phyloP scores from a whole-genome alignment of 768 basidiomycete species.

The Naganishia randhawae region DNA sequence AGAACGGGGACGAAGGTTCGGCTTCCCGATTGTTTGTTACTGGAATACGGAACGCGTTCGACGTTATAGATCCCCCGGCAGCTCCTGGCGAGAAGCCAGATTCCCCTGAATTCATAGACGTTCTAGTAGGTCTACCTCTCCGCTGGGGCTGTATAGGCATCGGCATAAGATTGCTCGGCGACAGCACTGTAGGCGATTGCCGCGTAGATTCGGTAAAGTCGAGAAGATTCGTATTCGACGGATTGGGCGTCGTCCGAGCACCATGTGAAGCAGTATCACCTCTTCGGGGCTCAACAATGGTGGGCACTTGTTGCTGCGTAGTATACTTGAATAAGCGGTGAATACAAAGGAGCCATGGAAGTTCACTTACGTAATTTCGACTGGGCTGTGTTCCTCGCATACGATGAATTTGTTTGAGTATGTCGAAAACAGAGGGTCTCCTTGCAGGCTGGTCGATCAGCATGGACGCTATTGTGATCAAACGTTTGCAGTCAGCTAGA shows the following conservation, averaged over 20 bases:
- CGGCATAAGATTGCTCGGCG: slow-evolving; percentile 25
- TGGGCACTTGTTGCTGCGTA: slow-evolving; percentile 12
- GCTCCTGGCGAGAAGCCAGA: not conserved
- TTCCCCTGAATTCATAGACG: not conserved
- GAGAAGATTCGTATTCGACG: slow-evolving; percentile 19
- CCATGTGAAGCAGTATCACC: slow-evolving; percentile 33
- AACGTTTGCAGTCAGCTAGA: not conserved
- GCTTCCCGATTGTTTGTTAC: not conserved
- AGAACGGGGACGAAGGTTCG: not conserved
- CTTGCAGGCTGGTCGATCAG: slow-evolving; percentile 82
- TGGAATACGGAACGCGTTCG: slow-evolving; percentile 14
- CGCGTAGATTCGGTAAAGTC: slow-evolving; percentile 26
- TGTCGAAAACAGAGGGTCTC: slow-evolving; percentile 81
- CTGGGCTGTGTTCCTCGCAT: slow-evolving; percentile 82
- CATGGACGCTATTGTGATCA: slow-evolving; percentile 66
- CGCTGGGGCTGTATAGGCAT: slow-evolving; percentile 45
- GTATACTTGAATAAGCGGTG: slow-evolving; percentile 18
- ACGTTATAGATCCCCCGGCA: not conserved
- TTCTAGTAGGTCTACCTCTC: slow-evolving; percentile 42
- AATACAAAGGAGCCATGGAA: not conserved
- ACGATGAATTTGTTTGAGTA: slow-evolving; percentile 74
- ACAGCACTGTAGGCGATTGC: not conserved
- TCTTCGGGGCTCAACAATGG: slow-evolving; percentile 33
- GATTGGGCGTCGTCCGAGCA: slow-evolving; percentile 6
- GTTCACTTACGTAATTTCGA: slow-evolving; percentile 60